These are phyloP conservation scores for Populus hybrid DNA, from an alignment of 441 rosid species.

Conservation along the genomic window DNA sequence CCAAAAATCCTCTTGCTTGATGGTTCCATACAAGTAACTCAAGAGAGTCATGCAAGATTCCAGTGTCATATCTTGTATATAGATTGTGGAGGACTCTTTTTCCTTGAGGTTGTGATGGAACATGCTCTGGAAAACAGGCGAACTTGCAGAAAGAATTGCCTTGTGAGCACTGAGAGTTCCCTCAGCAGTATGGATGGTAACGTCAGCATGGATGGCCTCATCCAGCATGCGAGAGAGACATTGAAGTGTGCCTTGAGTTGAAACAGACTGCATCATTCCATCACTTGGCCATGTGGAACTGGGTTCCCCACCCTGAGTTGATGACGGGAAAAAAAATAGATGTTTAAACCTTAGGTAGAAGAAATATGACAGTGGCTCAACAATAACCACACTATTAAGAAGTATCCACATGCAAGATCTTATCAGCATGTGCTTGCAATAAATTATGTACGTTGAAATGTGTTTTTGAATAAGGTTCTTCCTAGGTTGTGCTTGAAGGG, in stretches of 20 bases:
- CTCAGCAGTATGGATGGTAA: constrained; percentile 66
- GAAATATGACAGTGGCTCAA: not conserved
- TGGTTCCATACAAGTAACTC: constrained; percentile 73
- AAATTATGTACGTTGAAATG: not conserved
- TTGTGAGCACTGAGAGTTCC: constrained; percentile 81
- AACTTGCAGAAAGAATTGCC: constrained; percentile 82
- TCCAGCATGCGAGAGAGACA: constrained; percentile 87
- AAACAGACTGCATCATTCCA: constrained; percentile 59
- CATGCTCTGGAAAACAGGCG: constrained; percentile 89
- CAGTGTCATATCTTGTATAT: constrained; percentile 75
- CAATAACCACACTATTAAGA: not conserved
- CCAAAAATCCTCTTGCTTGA: constrained; percentile 80
- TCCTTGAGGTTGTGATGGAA: constrained; percentile 85
- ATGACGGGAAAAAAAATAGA: constrained; percentile 10
- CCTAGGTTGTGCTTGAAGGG: not conserved
- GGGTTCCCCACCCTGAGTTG: constrained; percentile 61
- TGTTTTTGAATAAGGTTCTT: not conserved
- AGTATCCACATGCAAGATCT: not conserved
- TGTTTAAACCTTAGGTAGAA: not conserved
- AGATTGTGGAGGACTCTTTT: constrained; percentile 76
- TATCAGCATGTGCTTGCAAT: not conserved
- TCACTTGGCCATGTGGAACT: constrained; percentile 69
- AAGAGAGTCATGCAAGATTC: constrained; percentile 78
- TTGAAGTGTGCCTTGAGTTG: constrained; percentile 55
- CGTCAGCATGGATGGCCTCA: constrained; percentile 72